These are phyloP conservation scores for Penicillium sp. DNA, from an alignment of 2,329 filamentous ascomycete species.

Conservation along the genomic window DNA sequence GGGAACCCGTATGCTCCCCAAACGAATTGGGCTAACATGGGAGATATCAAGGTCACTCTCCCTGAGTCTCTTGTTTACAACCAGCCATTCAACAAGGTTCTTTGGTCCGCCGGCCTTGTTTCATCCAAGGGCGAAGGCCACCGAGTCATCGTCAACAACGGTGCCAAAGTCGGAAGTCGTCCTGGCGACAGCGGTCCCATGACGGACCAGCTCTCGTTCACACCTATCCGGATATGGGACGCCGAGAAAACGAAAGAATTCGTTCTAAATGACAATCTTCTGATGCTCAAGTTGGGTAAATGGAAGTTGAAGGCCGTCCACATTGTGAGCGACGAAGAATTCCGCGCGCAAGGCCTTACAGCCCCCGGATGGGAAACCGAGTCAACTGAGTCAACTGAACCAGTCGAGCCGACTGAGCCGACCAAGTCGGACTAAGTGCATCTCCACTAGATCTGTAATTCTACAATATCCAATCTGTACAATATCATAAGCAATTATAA, in stretches of 20 bases:
- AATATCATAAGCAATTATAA: conserved; percentile 11
- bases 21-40: conserved; percentile 41
- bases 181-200: conserved; percentile 43
- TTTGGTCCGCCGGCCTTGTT: conserved; percentile 54
- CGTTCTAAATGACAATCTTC: conserved; percentile 50
- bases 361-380: conserved; percentile 52
- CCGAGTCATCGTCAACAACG: conserved; percentile 50
- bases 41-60: conserved; percentile 42
- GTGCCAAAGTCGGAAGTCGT: conserved; percentile 51
- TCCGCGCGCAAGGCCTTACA: conserved; percentile 45
- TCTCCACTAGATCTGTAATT: conserved; percentile 9
- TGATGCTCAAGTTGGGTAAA: conserved; percentile 60
- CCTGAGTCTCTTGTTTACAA: conserved; percentile 51
- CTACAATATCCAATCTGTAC: conserved; percentile 11
- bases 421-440: conserved; percentile 3
- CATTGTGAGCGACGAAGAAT: conserved; percentile 56
- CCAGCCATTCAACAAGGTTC: conserved; percentile 50
- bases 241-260: conserved; percentile 48
- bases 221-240: conserved; percentile 47
- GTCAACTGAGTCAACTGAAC: conserved; percentile 3
- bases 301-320: conserved; percentile 59
- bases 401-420: conserved; percentile 5
- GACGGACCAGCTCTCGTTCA: conserved; percentile 50
- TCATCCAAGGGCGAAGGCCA: conserved; percentile 53
- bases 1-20: conserved; percentile 43